phyloP scores from a whole-genome alignment of 2,329 filamentous ascomycete genomes.

The Tolypocladium pustulatum region DNA sequence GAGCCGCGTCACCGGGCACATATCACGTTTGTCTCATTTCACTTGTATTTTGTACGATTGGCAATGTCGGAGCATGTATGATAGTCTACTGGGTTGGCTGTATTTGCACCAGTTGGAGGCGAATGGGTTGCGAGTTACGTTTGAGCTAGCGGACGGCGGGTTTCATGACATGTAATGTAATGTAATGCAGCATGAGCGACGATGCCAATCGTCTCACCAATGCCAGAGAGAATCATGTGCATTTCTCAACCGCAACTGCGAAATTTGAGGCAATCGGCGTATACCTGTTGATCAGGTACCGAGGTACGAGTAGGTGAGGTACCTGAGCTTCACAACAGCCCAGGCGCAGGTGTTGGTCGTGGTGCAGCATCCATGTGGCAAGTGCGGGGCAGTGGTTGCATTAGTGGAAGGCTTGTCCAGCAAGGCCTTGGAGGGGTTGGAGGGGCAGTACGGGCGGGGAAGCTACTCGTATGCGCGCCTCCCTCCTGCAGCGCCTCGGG shows the following conservation, averaged over 20 bases:
- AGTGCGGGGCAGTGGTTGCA: neutral
- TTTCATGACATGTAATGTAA: neutral
- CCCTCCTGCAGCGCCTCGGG: neutral
- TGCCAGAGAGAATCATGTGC: neutral
- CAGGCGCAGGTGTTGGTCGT: too few species aligned
- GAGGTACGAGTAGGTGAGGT: too few species aligned
- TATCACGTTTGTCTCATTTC: neutral
- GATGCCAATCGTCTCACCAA: neutral
- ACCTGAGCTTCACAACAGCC: too few species aligned
- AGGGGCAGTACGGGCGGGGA: neutral
- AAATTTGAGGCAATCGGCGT: too few species aligned
- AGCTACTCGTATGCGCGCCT: neutral
- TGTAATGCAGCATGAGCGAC: neutral
- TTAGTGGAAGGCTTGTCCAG: neutral
- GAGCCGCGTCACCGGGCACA: neutral
- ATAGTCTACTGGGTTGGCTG: neutral
- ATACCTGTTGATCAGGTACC: too few species aligned
- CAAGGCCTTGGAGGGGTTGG: neutral
- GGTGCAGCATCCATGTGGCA: too few species aligned
- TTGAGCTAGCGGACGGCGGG: neutral
- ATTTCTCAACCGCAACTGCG: neutral
- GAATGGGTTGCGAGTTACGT: neutral
- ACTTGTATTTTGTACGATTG: conserved; percentile 3
- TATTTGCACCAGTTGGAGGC: neutral
- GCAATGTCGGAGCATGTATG: neutral